These are phyloP conservation scores for Porcisia hertigi DNA, from an alignment of 208 protist species.

Conservation along the genomic window DNA sequence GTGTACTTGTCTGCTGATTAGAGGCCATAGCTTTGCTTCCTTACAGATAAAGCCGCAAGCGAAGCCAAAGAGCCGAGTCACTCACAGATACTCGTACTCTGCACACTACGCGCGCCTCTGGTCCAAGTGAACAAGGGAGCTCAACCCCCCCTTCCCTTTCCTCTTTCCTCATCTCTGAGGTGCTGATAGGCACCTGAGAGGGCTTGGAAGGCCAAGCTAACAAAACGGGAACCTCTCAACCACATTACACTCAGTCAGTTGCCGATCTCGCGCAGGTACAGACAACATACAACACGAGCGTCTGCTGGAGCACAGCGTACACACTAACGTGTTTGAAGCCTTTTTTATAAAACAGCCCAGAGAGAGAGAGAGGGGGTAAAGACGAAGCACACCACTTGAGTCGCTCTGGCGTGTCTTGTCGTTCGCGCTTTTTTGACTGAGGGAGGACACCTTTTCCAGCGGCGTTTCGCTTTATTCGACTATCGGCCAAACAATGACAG, in stretches of 20 bases:
- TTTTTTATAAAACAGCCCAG: background rate
- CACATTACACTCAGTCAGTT: too few relatives aligned
- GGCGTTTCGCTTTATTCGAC: background rate
- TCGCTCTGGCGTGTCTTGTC: background rate
- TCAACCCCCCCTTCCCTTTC: background rate
- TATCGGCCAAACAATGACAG: constrained; percentile 26
- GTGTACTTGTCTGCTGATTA: background rate
- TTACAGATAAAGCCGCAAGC: background rate
- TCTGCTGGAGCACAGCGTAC: background rate
- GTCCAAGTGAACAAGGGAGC: background rate
- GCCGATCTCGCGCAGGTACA: background rate
- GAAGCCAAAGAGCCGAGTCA: background rate
- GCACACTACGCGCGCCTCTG: background rate
- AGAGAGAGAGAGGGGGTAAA: background rate
- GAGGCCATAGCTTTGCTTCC: background rate
- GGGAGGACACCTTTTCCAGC: background rate
- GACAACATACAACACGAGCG: background rate
- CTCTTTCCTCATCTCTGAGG: background rate
- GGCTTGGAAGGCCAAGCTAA: too few relatives aligned
- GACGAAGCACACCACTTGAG: background rate
- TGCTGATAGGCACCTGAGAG: background rate
- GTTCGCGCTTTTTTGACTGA: background rate
- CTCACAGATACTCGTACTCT: background rate
- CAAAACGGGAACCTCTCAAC: too few relatives aligned
- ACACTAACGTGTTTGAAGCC: background rate